Evolutionary conservation across 140 eudicot species (phyloP).

Genomic region (Anethum foeniculum): DNA sequence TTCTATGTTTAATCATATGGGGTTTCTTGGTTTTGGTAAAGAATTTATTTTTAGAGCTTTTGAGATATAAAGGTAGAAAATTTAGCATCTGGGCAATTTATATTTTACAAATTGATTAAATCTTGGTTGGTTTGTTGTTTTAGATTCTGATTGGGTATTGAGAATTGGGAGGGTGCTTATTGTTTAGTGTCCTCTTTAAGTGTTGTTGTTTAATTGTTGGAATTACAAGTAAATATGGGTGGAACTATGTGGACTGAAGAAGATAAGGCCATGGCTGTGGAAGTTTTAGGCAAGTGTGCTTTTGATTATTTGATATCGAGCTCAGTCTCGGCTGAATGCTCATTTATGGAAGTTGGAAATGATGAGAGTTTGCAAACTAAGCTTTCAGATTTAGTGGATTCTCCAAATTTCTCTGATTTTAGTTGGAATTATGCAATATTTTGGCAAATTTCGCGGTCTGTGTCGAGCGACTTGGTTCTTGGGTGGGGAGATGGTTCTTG

Average conservation of each 20-base stretch:
- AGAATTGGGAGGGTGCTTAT: conserved; percentile 16
- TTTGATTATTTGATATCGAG: conserved; percentile 58
- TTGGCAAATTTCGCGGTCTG: conserved; percentile 70
- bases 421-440: conserved; percentile 91
- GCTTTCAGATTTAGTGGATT: conserved; percentile 87
- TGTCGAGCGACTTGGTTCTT: conserved; percentile 59
- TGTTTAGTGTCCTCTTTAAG: neutral
- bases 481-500: conserved; percentile 99
- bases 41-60: conserved; percentile 13
- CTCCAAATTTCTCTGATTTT: conserved; percentile 41
- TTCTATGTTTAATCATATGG: neutral
- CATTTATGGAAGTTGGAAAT: conserved; percentile 43
- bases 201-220: conserved; percentile 20
- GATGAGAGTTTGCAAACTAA: conserved; percentile 66
- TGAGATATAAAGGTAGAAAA: neutral
- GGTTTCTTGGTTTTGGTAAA: neutral
- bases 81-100: conserved; percentile 1
- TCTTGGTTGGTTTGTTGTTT: neutral
- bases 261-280: conserved; percentile 63
- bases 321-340: conserved; percentile 55
- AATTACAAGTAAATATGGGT: conserved; percentile 41
- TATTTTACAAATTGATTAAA: neutral
- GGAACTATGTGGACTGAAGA: conserved; percentile 51
- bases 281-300: conserved; percentile 66
- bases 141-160: conserved; percentile 12